Evolutionary conservation across 345 rosid species (phyloP).

Genomic region (Salix arbutifolia): DNA sequence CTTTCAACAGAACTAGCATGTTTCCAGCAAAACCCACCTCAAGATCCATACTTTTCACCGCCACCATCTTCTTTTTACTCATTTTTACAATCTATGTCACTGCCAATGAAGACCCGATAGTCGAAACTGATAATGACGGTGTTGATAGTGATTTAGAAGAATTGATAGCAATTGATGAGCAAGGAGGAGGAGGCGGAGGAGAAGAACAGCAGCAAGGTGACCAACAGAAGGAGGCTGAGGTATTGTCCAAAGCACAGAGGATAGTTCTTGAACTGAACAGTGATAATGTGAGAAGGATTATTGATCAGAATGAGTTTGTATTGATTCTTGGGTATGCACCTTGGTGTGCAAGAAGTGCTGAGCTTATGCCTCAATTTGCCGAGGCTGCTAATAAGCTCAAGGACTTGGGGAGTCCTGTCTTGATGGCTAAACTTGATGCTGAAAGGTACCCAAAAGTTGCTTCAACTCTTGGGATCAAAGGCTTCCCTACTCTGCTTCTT

Average conservation of each 20-base stretch:
- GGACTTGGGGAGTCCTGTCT: slow-evolving; percentile 51
- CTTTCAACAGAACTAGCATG: slow-evolving; percentile 24
- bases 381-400: slow-evolving; percentile 74
- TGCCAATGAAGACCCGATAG: slow-evolving; percentile 24
- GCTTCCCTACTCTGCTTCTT: slow-evolving; percentile 76
- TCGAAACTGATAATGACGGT: slow-evolving; percentile 6
- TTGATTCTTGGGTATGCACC: slow-evolving; percentile 83
- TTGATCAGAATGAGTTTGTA: slow-evolving; percentile 56
- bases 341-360: slow-evolving; percentile 86
- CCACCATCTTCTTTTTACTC: slow-evolving; percentile 42
- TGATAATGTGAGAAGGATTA: slow-evolving; percentile 46
- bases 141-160: slow-evolving; percentile 54
- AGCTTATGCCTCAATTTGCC: slow-evolving; percentile 80
- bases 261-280: slow-evolving; percentile 64
- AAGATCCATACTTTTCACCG: slow-evolving; percentile 36
- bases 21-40: slow-evolving; percentile 34
- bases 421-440: slow-evolving; percentile 85
- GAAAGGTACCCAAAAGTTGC: slow-evolving; percentile 71
- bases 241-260: slow-evolving; percentile 70
- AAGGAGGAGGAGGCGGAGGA: slow-evolving; percentile 30
- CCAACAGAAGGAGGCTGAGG: slow-evolving; percentile 57
- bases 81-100: slow-evolving; percentile 17
- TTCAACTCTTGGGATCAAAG: slow-evolving; percentile 55
- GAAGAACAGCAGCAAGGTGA: slow-evolving; percentile 25
- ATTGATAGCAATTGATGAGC: slow-evolving; percentile 64